Conservation (phyloP, 139 green algal genomes). For the Zygnema circumcarinatum region DNA sequence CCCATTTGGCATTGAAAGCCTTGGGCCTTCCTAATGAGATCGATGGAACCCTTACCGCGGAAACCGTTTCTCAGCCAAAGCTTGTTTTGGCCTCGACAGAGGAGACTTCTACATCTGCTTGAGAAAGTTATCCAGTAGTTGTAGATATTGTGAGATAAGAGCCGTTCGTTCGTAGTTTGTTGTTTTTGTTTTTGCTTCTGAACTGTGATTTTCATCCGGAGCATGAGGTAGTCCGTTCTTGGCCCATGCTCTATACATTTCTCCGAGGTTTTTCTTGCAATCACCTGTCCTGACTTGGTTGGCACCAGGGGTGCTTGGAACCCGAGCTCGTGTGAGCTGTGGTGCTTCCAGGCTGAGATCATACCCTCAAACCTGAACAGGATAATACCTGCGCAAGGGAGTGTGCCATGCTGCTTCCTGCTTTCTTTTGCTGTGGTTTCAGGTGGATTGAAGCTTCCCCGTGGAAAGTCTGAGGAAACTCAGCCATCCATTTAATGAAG, state of each 20-base stretch:
- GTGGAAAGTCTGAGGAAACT: too few relatives aligned
- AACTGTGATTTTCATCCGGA: too few relatives aligned
- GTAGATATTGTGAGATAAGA: neutral
- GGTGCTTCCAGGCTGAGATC: constrained; percentile 22
- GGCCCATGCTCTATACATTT: too few relatives aligned
- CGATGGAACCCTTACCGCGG: constrained; percentile 21
- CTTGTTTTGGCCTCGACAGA: constrained; percentile 51
- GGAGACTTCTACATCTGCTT: constrained; percentile 44
- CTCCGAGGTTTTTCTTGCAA: too few relatives aligned
- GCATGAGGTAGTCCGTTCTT: too few relatives aligned
- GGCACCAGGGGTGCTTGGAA: constrained; percentile 32
- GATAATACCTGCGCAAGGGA: constrained; percentile 37
- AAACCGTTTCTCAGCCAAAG: constrained; percentile 21
- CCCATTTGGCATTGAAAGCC: constrained; percentile 84
- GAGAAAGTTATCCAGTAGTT: too few relatives aligned
- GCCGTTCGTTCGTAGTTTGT: too few relatives aligned
- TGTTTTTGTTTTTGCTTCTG: too few relatives aligned
- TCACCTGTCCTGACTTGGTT: too few relatives aligned
- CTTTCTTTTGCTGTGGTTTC: neutral
- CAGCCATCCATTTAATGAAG: too few relatives aligned
- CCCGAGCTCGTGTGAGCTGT: neutral
- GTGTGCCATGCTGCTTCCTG: neutral
- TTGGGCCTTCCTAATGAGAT: constrained; percentile 68
- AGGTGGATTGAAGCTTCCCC: neutral
- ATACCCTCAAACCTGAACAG: constrained; percentile 44